phyloP scores from a whole-genome alignment of 768 basidiomycete genomes.

The Leccinellum luteum region DNA sequence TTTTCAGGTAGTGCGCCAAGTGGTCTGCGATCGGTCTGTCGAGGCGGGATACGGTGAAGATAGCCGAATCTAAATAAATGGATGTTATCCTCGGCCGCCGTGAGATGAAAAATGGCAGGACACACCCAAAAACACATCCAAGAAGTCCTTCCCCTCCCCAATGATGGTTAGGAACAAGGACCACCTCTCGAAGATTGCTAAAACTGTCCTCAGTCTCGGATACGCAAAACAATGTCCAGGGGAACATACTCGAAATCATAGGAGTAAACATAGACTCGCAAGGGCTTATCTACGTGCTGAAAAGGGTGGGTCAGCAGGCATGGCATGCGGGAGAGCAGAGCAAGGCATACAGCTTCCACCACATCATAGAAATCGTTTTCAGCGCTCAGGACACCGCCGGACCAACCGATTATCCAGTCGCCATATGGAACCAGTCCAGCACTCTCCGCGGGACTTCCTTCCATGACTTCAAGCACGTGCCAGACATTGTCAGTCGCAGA shows the following conservation, averaged over 20 bases:
- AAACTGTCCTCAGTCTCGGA: slow-evolving; percentile 8
- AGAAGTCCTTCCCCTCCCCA: slow-evolving; percentile 97
- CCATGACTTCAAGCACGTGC: slow-evolving; percentile 96
- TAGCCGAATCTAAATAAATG: slow-evolving; percentile 68
- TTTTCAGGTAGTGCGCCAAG: slow-evolving; percentile 53
- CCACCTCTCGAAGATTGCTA: slow-evolving; percentile 89
- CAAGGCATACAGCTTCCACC: slow-evolving; percentile 74
- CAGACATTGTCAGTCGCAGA: slow-evolving; percentile 90
- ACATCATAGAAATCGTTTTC: slow-evolving; percentile 97
- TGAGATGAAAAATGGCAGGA: slow-evolving; percentile 11
- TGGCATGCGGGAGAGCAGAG: background rate
- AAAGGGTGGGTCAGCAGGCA: slow-evolving; percentile 8
- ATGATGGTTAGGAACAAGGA: slow-evolving; percentile 91
- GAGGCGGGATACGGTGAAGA: slow-evolving; percentile 88
- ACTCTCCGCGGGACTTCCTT: slow-evolving; percentile 94
- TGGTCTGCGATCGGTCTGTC: slow-evolving; percentile 56
- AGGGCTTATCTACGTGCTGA: slow-evolving; percentile 90
- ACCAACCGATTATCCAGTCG: slow-evolving; percentile 84
- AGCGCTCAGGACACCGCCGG: slow-evolving; percentile 84
- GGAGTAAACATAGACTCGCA: slow-evolving; percentile 95
- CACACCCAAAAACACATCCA: slow-evolving; percentile 94
- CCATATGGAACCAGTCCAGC: slow-evolving; percentile 93
- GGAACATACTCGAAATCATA: slow-evolving; percentile 88
- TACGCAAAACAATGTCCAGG: background rate
- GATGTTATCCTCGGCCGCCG: slow-evolving; percentile 1